phyloP scores from a whole-genome alignment of 208 protist genomes.

The Trypanosoma boissoni region DNA sequence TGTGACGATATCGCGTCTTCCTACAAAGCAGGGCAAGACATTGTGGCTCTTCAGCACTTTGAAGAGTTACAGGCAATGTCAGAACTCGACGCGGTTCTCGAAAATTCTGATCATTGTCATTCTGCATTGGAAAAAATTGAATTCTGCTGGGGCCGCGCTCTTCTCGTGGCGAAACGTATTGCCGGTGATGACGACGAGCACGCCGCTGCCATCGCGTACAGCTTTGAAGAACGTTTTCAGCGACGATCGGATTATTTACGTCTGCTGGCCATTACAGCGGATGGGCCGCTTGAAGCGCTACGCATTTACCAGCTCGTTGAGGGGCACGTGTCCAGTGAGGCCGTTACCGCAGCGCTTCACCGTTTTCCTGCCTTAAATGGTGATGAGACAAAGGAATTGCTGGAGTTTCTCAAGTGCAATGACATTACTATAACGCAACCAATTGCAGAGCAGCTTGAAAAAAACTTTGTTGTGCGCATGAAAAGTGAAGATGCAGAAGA shows the following conservation, averaged over 20 bases:
- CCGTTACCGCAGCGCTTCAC: constrained; percentile 53
- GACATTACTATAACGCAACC: constrained; percentile 38
- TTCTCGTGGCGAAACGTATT: constrained; percentile 50
- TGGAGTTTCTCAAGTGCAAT: constrained; percentile 44
- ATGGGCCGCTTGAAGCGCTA: constrained; percentile 38
- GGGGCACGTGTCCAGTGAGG: constrained; percentile 36
- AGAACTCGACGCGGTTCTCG: constrained; percentile 19
- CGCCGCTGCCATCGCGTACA: constrained; percentile 59
- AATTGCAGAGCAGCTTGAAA: constrained; percentile 55
- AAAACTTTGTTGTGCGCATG: constrained; percentile 68
- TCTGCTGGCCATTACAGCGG: constrained; percentile 34
- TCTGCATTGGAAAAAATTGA: constrained; percentile 26
- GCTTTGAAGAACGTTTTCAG: constrained; percentile 60
- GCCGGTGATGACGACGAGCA: constrained; percentile 67
- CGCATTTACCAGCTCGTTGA: constrained; percentile 31
- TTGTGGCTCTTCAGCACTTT: constrained; percentile 68
- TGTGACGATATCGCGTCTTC: constrained; percentile 25
- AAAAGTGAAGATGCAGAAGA: constrained; percentile 57
- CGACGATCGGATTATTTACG: constrained; percentile 60
- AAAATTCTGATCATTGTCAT: neutral
- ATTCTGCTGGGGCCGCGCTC: constrained; percentile 53
- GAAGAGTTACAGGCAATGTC: constrained; percentile 61
- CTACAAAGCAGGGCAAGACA: constrained; percentile 49
- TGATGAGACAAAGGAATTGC: constrained; percentile 33
- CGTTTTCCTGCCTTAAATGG: constrained; percentile 40